Percentiles rank a stretch among this genome's conserved stretches.
Conservation (phyloP, 768 basidiomycete species). For the Leccinellum rugosiceps region DNA sequence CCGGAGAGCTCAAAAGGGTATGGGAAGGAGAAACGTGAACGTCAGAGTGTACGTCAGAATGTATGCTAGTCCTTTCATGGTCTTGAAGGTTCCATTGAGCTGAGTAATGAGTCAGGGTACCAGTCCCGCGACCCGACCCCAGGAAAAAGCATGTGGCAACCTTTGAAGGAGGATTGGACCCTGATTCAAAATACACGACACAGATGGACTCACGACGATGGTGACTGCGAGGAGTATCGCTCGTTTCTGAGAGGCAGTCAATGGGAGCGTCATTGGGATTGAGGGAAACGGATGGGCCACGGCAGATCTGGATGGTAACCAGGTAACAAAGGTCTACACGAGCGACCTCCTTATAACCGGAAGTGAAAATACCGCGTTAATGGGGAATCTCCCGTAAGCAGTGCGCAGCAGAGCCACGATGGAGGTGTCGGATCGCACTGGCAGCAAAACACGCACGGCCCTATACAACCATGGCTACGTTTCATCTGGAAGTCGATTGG, state of each 20-base stretch:
- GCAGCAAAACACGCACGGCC: neutral
- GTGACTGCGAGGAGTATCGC: constrained; percentile 26
- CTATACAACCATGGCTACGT: neutral
- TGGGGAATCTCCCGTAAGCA: too few relatives aligned
- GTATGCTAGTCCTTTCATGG: neutral
- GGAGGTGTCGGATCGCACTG: neutral
- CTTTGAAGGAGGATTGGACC: constrained; percentile 6
- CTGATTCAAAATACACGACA: neutral
- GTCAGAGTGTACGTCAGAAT: neutral
- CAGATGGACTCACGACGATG: constrained; percentile 19
- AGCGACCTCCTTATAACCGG: neutral
- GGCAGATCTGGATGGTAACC: neutral
- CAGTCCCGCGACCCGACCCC: constrained; percentile 1
- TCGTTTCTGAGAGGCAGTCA: constrained; percentile 30
- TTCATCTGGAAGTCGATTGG: neutral
- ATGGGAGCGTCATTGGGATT: constrained; percentile 20
- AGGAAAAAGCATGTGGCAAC: constrained; percentile 23
- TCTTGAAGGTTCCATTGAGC: constrained; percentile 1
- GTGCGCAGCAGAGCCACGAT: neutral
- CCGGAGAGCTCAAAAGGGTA: neutral
- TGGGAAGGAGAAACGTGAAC: neutral
- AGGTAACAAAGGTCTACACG: too few relatives aligned
- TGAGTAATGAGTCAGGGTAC: constrained; percentile 1
- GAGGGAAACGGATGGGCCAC: neutral
- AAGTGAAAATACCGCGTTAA: neutral